Conservation (phyloP, 192 early-diverging fungal genomes). For the Thoreauomyces humboldtii region DNA sequence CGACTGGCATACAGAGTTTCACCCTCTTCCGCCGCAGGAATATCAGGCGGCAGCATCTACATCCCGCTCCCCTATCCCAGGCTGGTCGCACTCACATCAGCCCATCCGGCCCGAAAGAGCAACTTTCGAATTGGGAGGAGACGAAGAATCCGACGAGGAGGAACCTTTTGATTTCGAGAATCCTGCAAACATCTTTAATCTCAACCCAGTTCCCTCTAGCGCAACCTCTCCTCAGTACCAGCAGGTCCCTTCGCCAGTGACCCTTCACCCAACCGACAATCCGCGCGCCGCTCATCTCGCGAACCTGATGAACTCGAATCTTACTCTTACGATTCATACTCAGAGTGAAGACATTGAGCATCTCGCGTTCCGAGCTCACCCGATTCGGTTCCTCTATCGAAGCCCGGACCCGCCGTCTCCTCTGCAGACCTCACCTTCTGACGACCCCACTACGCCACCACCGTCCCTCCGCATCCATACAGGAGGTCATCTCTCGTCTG, state of each 20-base stretch:
- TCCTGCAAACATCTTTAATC: background rate
- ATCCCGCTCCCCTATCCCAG: background rate
- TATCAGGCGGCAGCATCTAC: too few species aligned
- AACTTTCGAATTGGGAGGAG: background rate
- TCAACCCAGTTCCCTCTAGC: background rate
- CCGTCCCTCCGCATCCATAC: too few species aligned
- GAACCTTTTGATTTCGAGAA: conserved; percentile 4
- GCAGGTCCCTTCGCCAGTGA: background rate
- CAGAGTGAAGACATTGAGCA: conserved; percentile 67
- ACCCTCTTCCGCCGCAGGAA: background rate
- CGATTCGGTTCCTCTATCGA: conserved; percentile 19
- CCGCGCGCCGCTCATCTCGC: conserved; percentile 84
- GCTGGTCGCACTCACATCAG: background rate
- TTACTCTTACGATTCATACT: conserved; percentile 84
- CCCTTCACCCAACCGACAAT: conserved; percentile 60
- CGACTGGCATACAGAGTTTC: conserved; percentile 3
- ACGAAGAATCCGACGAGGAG: background rate
- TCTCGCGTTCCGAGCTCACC: conserved; percentile 64
- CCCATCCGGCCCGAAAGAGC: background rate
- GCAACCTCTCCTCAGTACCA: background rate
- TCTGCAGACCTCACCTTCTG: too few species aligned
- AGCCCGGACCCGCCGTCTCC: too few species aligned
- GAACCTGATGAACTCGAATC: conserved; percentile 76
- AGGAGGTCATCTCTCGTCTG: too few species aligned
- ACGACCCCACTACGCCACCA: too few species aligned